phyloP scores from a whole-genome alignment of 2,329 filamentous ascomycete genomes.

The Botrytis medusae region DNA sequence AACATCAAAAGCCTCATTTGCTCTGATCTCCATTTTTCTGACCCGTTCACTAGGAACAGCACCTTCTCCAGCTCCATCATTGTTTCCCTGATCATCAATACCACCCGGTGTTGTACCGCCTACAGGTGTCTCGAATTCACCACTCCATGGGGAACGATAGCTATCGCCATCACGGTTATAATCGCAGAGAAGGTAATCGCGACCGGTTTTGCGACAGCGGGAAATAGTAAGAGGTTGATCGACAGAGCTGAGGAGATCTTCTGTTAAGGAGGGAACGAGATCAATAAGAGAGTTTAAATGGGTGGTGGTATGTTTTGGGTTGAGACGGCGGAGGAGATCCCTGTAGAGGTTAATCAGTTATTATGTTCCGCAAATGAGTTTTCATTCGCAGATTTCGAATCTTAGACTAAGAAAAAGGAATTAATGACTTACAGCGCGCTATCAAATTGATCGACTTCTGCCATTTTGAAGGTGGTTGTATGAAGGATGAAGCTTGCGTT shows the following conservation, averaged over 20 bases:
- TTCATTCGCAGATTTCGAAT: not conserved
- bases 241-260: conserved; percentile 96
- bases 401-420: not conserved
- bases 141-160: conserved; percentile 98
- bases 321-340: conserved; percentile 95
- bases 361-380: not conserved
- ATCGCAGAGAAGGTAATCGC: conserved; percentile 97
- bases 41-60: conserved; percentile 88
- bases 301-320: conserved; percentile 84
- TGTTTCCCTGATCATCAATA: conserved; percentile 50
- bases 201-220: conserved; percentile 82
- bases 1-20: conserved; percentile 95
- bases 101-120: conserved; percentile 60
- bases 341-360: conserved; percentile 49
- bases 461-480: conserved; percentile 35
- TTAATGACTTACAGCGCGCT: conserved; percentile 39
- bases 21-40: conserved; percentile 87
- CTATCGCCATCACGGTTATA: conserved; percentile 99
- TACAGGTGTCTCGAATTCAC: conserved; percentile 92
- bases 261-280: conserved; percentile 87
- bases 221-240: conserved; percentile 89
- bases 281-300: conserved; percentile 88
- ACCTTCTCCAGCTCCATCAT: conserved; percentile 68
- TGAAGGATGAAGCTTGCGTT: conserved; percentile 20
- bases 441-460: conserved; percentile 41